These are phyloP conservation scores for Barbatosphaeria neglecta DNA, from an alignment of 495 filamentous ascomycete species.

Conservation along the genomic window DNA sequence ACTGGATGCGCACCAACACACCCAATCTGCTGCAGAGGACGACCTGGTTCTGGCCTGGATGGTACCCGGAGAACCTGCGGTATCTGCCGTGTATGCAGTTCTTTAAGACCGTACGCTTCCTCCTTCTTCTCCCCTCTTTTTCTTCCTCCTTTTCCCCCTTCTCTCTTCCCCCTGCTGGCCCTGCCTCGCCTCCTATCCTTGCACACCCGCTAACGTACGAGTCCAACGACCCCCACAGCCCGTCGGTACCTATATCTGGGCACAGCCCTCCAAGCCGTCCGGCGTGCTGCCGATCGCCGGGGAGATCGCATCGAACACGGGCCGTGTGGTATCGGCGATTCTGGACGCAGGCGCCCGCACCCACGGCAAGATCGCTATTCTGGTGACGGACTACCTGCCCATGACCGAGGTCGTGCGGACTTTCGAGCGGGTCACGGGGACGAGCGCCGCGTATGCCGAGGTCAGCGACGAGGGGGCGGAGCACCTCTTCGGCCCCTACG, in stretches of 20 bases:
- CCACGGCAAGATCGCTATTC: conserved; percentile 1
- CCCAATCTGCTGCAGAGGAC: conserved; percentile 4
- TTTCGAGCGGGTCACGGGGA: conserved; percentile 1
- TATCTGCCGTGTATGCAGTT: not conserved
- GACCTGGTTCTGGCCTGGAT: conserved; percentile 5
- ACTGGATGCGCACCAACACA: conserved; percentile 1
- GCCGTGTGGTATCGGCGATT: conserved; percentile 1
- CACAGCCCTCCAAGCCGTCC: not conserved
- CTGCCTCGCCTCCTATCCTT: too few relatives aligned
- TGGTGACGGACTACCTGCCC: conserved; percentile 1
- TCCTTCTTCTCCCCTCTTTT: not conserved
- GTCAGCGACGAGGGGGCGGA: not conserved
- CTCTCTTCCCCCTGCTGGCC: too few relatives aligned
- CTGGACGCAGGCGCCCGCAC: conserved; percentile 1
- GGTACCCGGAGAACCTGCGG: conserved; percentile 4
- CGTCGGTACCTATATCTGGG: not conserved
- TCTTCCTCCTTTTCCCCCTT: too few relatives aligned
- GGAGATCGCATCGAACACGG: not conserved
- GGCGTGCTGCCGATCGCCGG: not conserved
- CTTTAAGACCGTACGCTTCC: not conserved
- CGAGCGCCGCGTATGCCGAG: not conserved
- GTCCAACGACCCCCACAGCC: not conserved
- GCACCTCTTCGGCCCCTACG: conserved; percentile 1
- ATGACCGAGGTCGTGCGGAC: not conserved
- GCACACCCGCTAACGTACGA: not conserved